Evolutionary conservation across 768 basidiomycete species (phyloP), one percentile per base, ranked within the genome.

Genomic region (Hebeloma cylindrosporum): DNA sequence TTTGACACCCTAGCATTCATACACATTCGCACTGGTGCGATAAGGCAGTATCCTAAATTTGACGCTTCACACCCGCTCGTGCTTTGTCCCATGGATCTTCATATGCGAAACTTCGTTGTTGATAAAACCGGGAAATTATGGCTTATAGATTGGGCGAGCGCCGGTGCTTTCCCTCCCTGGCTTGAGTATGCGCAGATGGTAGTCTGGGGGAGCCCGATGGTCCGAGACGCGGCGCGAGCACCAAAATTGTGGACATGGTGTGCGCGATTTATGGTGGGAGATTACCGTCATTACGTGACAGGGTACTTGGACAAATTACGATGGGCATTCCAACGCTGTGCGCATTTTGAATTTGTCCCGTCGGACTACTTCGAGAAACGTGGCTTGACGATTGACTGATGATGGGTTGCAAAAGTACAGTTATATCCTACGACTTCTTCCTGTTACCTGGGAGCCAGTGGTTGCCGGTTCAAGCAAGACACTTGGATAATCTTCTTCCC

Each of bases 51-150:
- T n/a, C 40, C 40, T 1, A 41, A 41, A 18, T 44, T 44, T 4
- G 42, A 44, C 32, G 7, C 23, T 20, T 18, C 42, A 3, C 23
- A 33, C 10, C 42, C 42, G 17, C 30, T 44, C 23, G 32, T 34
- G 9, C 4, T 44, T 8, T 33, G 31, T 22, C 42, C 32, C 21
- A 21, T 44, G 31, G 33, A 44, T 26, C 5, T 44, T 6, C 33
- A 33, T 25, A 33, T 44, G 42, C 8, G 30, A 8, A 44, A 44
- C 23, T 17, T 44, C n/a, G 35, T 44, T 35, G 33, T 35, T 11
- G 33, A 25, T 21, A n/a, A 9, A n/a, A 22, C 32, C n/a, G 30
- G 31, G 32, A 23, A 14, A n/a, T 23, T 29, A 4, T 44, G 42
- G 42, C 11, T 44, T 17, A 44, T 44, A n/a, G 42, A 44, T 29